phyloP scores from a whole-genome alignment of 192 early-diverging fungal species.

The Phycomyces blakesleeanus region DNA sequence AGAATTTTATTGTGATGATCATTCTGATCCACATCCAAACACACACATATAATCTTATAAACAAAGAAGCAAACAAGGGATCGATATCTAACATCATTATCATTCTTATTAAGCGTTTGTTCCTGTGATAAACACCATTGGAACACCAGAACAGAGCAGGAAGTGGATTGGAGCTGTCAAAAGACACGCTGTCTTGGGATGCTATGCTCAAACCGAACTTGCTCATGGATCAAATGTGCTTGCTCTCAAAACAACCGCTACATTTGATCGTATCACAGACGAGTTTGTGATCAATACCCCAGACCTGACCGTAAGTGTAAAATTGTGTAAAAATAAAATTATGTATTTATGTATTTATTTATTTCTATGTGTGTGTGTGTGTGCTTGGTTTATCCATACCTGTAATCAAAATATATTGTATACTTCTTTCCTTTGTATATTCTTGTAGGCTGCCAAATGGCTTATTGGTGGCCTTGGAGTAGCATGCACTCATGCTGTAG shows the following conservation, averaged over 20 bases:
- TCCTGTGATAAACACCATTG: conserved; percentile 68
- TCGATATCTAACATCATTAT: too few species aligned
- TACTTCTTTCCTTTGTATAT: background rate
- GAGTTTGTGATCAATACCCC: conserved; percentile 80
- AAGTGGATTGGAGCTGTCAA: conserved; percentile 66
- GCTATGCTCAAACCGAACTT: conserved; percentile 86
- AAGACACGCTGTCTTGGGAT: conserved; percentile 73
- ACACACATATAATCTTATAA: too few species aligned
- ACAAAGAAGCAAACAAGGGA: too few species aligned
- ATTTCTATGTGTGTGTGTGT: background rate
- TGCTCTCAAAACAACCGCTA: conserved; percentile 77
- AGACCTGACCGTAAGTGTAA: conserved; percentile 26
- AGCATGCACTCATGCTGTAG: conserved; percentile 68
- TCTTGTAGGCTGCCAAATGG: conserved; percentile 57
- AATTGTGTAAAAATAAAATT: background rate
- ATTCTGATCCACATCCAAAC: too few species aligned
- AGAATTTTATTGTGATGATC: too few species aligned
- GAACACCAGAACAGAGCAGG: conserved; percentile 65
- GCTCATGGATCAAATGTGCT: conserved; percentile 68
- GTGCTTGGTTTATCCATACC: background rate
- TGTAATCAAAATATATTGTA: background rate
- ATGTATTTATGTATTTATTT: too few species aligned
- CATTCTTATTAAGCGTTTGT: too few species aligned
- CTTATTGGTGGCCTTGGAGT: conserved; percentile 78
- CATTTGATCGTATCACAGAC: conserved; percentile 65